phyloP scores from a whole-genome alignment of 1,284 basidiomycete species.

The Takashimella tepidaria region DNA sequence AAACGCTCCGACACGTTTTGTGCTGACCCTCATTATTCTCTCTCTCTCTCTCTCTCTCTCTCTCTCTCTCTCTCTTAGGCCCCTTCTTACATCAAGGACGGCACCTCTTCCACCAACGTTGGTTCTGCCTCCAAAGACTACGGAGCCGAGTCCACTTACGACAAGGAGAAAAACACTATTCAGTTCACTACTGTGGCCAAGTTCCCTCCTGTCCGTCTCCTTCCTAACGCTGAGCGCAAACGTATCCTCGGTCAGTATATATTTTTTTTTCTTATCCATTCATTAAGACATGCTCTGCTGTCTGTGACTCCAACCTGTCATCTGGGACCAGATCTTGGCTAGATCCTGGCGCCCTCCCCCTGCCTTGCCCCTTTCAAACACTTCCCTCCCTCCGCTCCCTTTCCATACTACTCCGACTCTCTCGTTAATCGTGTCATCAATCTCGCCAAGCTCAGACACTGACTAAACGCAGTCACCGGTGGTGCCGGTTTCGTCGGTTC shows the following conservation, averaged over 20 bases:
- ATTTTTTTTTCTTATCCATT: neutral
- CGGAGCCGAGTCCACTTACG: constrained; percentile 77
- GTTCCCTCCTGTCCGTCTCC: constrained; percentile 84
- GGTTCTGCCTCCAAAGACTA: constrained; percentile 50
- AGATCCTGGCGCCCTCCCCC: neutral
- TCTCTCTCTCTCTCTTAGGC: constrained; percentile 16
- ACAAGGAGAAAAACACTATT: constrained; percentile 69
- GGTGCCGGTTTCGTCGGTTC: constrained; percentile 97
- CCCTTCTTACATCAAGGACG: constrained; percentile 48
- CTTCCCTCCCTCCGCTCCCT: neutral
- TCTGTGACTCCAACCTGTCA: too few relatives aligned
- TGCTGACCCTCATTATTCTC: neutral
- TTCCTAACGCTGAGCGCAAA: constrained; percentile 72
- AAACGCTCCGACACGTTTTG: too few relatives aligned
- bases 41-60: neutral
- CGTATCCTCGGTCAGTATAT: constrained; percentile 59
- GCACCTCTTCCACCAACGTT: constrained; percentile 56
- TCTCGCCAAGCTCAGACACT: neutral
- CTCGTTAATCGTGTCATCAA: neutral
- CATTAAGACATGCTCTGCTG: too few relatives aligned
- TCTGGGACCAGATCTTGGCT: too few relatives aligned
- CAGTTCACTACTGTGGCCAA: constrained; percentile 85
- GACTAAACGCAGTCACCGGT: constrained; percentile 58
- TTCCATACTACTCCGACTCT: neutral
- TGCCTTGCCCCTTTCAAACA: neutral